Evolutionary conservation across 208 protist species (phyloP), one percentile per base, ranked within the genome.

Genomic region (Endotrypanum monterogeii): DNA sequence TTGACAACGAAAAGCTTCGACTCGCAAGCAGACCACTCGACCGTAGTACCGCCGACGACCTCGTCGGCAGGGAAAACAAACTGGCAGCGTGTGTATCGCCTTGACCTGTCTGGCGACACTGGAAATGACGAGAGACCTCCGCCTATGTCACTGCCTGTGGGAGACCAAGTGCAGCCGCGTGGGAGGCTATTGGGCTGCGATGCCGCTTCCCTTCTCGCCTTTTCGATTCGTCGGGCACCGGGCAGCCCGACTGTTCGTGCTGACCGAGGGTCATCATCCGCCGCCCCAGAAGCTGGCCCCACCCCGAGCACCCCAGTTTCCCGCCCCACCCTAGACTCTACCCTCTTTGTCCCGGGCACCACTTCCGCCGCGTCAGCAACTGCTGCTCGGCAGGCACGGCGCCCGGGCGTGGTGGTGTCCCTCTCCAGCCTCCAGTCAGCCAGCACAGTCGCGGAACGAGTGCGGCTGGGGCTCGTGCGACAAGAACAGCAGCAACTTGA

Each of bases 141-240:
- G 54, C 58, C 69, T 28, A 62, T 46, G 46, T 69, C 61, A 41
- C 62, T 54, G 32, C 25, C 58, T 23, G 50, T 63, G 2, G 70
- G 70, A 7, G 70, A 72, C 65, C 63, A 48, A 52, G 50, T 56
- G 65, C 67, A 71, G 55, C 69, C 62, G 32, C 76, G 70, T n/a
- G 62, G 76, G 12, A 20, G 65, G 62, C 9, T 50, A 39, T 14
- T 32, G 28, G 52, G 51, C 54, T 71, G 52, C 28, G 65, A 28
- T 44, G 32, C 70, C 55, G 41, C 52, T 14, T 8, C 62, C 46
- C 55, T 80, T 46, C 51, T 75, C 16, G 70, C 72, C 25, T 80
- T 70, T 46, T 80, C 76, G 5, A 76, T 80, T 18, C 76, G 76
- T 18, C 76, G 76, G 37, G 67, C 74, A 56, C 76, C 70, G n/a